A percentile compares a stretch with the other conserved stretches of the same genome.
Evolutionary conservation across 352 stramenopile species (phyloP).

Genomic region (Heterotrichella gracilis): DNA sequence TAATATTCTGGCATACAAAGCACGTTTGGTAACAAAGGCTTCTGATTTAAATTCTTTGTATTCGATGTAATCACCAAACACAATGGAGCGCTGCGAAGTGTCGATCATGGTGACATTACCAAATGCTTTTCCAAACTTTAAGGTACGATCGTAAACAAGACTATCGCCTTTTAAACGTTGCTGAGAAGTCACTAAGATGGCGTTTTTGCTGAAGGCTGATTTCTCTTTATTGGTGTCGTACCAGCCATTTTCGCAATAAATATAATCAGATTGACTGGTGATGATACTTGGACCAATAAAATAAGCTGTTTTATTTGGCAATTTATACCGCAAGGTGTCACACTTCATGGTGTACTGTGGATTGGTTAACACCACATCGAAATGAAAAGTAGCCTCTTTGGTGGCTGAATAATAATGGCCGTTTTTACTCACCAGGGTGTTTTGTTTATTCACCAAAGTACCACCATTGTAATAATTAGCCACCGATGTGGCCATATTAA

Average conservation of each 20-base stretch:
- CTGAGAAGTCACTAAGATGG: neutral
- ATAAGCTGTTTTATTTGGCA: neutral
- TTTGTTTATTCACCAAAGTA: neutral
- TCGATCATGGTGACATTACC: neutral
- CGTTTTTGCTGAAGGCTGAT: neutral
- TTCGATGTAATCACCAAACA: neutral
- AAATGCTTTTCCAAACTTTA: neutral
- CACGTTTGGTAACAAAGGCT: neutral
- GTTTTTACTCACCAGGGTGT: neutral
- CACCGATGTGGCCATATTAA: neutral
- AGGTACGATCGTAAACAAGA: neutral
- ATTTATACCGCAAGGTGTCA: neutral
- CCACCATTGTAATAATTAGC: constrained; percentile 6
- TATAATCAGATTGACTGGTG: neutral
- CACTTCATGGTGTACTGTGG: neutral
- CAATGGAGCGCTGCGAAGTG: neutral
- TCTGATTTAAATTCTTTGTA: constrained; percentile 1
- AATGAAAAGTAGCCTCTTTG: neutral
- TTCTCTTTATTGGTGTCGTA: constrained; percentile 8
- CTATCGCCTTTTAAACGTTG: neutral
- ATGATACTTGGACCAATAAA: neutral
- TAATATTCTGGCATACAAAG: neutral
- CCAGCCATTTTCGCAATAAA: constrained; percentile 3
- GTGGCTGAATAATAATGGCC: neutral
- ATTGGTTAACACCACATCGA: neutral